Conservation (phyloP, 345 rosid genomes). For the Lepidium didymum region DNA sequence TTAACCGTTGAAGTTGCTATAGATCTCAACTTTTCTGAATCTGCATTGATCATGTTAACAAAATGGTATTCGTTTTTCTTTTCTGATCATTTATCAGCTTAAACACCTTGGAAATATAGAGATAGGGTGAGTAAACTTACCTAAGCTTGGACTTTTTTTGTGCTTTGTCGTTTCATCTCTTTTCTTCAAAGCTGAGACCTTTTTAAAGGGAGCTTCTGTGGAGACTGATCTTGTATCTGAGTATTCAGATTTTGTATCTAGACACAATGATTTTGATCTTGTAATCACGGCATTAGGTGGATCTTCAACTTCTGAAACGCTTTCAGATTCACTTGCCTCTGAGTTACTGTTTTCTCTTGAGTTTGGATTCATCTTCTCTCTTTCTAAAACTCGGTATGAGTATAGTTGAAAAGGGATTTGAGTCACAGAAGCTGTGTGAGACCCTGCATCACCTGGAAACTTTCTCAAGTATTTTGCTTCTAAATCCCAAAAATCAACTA, state of each 20-base stretch:
- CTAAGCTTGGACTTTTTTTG: conserved; percentile 26
- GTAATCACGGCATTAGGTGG: conserved; percentile 20
- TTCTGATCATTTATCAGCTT: background rate
- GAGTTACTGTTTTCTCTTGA: conserved; percentile 19
- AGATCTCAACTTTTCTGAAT: conserved; percentile 24
- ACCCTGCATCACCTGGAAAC: conserved; percentile 26
- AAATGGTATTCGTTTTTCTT: background rate
- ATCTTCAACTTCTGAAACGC: conserved; percentile 39
- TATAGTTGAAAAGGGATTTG: conserved; percentile 78
- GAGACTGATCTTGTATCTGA: conserved; percentile 35
- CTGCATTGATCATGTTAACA: conserved; percentile 19
- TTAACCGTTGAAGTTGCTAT: conserved; percentile 19
- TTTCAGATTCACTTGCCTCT: conserved; percentile 35
- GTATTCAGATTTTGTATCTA: conserved; percentile 34
- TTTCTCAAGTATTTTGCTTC: conserved; percentile 54
- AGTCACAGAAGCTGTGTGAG: conserved; percentile 28
- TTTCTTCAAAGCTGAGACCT: conserved; percentile 25
- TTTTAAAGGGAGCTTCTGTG: conserved; percentile 26
- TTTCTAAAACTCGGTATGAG: conserved; percentile 51
- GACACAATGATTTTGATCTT: conserved; percentile 32
- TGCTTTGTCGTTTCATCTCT: conserved; percentile 14
- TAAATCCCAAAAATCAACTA: conserved; percentile 58
- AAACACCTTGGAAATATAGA: background rate
- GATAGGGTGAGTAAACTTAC: background rate
- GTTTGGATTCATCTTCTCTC: conserved; percentile 39